Percentiles rank a stretch among this genome's conserved stretches.
Conservation (phyloP, 768 basidiomycete genomes). For the Royoungia palumana region DNA sequence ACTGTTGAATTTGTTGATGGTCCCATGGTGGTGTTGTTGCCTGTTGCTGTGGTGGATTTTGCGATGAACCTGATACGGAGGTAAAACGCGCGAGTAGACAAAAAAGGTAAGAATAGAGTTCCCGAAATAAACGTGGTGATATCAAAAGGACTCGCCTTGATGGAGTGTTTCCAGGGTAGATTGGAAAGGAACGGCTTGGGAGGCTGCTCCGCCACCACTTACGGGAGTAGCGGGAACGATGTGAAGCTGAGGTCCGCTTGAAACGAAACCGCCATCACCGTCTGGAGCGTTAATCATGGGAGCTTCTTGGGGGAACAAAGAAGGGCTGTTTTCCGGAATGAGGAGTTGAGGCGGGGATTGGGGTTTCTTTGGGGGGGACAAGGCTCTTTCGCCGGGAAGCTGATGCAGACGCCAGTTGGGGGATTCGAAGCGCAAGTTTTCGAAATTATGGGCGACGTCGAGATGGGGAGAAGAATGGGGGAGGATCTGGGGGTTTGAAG, state of each 20-base stretch:
- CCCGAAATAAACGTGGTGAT: constrained; percentile 32
- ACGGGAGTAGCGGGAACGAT: constrained; percentile 84
- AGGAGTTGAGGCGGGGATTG: constrained; percentile 60
- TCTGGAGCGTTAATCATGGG: constrained; percentile 63
- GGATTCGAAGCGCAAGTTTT: constrained; percentile 61
- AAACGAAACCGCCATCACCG: constrained; percentile 46
- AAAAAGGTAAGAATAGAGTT: constrained; percentile 29
- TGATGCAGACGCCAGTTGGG: constrained; percentile 54
- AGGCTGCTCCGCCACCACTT: constrained; percentile 52
- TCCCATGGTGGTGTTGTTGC: constrained; percentile 34
- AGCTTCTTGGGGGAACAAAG: constrained; percentile 38
- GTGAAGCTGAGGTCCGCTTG: constrained; percentile 61
- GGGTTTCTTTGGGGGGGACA: constrained; percentile 48
- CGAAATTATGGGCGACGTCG: constrained; percentile 54
- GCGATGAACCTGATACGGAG: constrained; percentile 30
- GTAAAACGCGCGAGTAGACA: constrained; percentile 22
- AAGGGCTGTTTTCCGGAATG: constrained; percentile 55
- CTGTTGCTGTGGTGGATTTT: constrained; percentile 34
- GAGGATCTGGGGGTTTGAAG: constrained; percentile 48
- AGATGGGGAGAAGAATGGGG: constrained; percentile 53
- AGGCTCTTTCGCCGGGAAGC: constrained; percentile 41
- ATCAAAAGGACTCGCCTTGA: constrained; percentile 48
- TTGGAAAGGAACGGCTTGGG: constrained; percentile 51
- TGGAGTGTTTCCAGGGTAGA: constrained; percentile 46
- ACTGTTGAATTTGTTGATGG: constrained; percentile 35